These are phyloP conservation scores for Pseudogymnoascus sp. DNA, from an alignment of 2,329 filamentous ascomycete genomes.

Conservation along the genomic window DNA sequence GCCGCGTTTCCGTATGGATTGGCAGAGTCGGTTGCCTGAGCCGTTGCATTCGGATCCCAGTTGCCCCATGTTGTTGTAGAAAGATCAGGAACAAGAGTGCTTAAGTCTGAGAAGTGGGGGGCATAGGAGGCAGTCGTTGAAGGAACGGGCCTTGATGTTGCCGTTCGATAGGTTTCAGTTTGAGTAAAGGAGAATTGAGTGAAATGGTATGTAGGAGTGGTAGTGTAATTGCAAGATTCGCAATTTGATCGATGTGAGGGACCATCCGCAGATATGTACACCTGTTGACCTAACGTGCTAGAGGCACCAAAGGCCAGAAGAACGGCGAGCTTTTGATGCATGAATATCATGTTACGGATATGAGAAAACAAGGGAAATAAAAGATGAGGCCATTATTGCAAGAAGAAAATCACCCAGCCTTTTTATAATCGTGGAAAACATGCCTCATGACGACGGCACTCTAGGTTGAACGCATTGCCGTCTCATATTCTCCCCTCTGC, in stretches of 20 bases:
- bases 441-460: background rate
- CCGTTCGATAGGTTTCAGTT: constrained; percentile 33
- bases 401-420: background rate
- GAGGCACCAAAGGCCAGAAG: background rate
- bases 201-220: constrained; percentile 27
- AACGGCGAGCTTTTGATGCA: background rate
- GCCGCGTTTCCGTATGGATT: constrained; percentile 34
- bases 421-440: background rate
- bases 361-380: background rate
- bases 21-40: constrained; percentile 28
- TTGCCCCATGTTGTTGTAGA: constrained; percentile 36
- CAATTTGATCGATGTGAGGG: constrained; percentile 27
- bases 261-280: constrained; percentile 29
- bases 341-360: background rate
- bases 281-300: constrained; percentile 25
- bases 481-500: background rate
- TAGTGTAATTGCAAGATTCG: constrained; percentile 21
- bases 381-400: background rate
- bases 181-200: constrained; percentile 30
- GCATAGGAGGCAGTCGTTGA: constrained; percentile 28
- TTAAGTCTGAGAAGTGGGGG: constrained; percentile 30
- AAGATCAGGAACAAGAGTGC: constrained; percentile 29
- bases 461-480: background rate
- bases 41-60: constrained; percentile 32
- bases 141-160: constrained; percentile 30